phyloP scores from a whole-genome alignment of 345 rosid genomes.

The Aquilaria malaccensis region DNA sequence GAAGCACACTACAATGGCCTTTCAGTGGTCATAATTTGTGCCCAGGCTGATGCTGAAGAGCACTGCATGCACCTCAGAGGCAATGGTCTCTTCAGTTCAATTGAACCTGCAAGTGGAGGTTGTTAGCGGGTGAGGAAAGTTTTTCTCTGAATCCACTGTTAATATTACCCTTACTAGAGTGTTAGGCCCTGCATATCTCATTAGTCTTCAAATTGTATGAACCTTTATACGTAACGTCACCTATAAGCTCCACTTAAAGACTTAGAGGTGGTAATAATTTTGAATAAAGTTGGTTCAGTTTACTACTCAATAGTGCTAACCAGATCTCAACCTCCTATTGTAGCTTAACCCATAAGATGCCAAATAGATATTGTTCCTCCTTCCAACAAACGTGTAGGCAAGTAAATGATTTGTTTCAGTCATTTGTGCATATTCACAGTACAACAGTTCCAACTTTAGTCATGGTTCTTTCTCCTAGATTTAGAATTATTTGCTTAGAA shows the following conservation, averaged over 20 bases:
- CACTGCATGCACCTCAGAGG: slow-evolving; percentile 96
- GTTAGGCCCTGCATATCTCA: slow-evolving; percentile 30
- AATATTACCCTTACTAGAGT: slow-evolving; percentile 10
- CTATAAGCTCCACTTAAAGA: slow-evolving; percentile 13
- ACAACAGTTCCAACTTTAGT: no score
- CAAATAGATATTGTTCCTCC: no score
- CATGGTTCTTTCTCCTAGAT: no score
- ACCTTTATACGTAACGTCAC: slow-evolving; percentile 7
- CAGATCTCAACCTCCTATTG: no score
- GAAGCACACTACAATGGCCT: slow-evolving; percentile 90
- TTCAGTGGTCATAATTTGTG: slow-evolving; percentile 82
- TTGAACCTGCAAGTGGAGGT: slow-evolving; percentile 89
- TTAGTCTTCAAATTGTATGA: slow-evolving; percentile 14
- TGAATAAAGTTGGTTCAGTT: slow-evolving; percentile 17
- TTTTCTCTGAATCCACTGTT: slow-evolving; percentile 7
- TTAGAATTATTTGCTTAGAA: no score
- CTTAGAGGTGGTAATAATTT: slow-evolving; percentile 18
- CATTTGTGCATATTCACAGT: no score
- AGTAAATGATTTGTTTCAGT: no score
- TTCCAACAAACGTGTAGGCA: no score
- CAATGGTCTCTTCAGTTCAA: slow-evolving; percentile 86
- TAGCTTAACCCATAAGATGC: no score
- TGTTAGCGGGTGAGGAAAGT: slow-evolving; percentile 35
- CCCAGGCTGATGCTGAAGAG: slow-evolving; percentile 90
- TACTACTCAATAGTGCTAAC: neutral